Base-by-base conservation (phyloP, 2,329 filamentous ascomycete species). In the Colletotrichum magnum region DNA sequence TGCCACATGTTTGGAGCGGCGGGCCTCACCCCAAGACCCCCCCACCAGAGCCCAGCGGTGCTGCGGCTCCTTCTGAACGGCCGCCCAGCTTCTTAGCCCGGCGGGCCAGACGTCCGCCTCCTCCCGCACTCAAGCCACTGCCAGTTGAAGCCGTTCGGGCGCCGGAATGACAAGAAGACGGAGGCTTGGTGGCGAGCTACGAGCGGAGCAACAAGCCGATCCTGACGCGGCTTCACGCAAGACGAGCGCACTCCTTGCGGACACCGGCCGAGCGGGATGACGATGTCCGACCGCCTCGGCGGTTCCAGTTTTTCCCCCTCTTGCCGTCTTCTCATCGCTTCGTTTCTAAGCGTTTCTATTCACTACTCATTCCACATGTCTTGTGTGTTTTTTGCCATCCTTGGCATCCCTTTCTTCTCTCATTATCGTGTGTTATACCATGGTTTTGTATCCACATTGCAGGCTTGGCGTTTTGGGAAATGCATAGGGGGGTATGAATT, bases 381-480 rank as follows among this genome's bases (percentile, higher is more conserved):
- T 36, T 36, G n/a, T 51, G 24, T 28, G 28, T 36, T 48, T 57
- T 56, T 52, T 6, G 39, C 48, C 36, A 21, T 47, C 39, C 26
- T 47, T 47, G 18, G 12, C 36, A 9, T 12, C 36, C 13, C 18
- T 47, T 54, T 61, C 39, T 56, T 21, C 18, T 43, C 32, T 50
- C 28, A 28, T 52, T 58, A 41, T 54, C 39, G 32, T 43, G 13
- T 41, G 43, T 66, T 32, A 56, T 18, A 28, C n/a, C 51, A 48
- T 45, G 36, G 41, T 56, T 16, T 57, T 43, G 50, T 59, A 26
- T 60, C 56, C 56, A 60, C 62, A 65, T 60, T 50, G 50, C 56
- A 32, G 62, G 54, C 66, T 69, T 66, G 66, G 66, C 66, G 66
- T 69, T 69, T 66, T 66, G 54, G 56, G 51, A 66, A 43, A 60